phyloP scores from a whole-genome alignment of 2,329 filamentous ascomycete genomes.

The Colletotrichum sp. region DNA sequence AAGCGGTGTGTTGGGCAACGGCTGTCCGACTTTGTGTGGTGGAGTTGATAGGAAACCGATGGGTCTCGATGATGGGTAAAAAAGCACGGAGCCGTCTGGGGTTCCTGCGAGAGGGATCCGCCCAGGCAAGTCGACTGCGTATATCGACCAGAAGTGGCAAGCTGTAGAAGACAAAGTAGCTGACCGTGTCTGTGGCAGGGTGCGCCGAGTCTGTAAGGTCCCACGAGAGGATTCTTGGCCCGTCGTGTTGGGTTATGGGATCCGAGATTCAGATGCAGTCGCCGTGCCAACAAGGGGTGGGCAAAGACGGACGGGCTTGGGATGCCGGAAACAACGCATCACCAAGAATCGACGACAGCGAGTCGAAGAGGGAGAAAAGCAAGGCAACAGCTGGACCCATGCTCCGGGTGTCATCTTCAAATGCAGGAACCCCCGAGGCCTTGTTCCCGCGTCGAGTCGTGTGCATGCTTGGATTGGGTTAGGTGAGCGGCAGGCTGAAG shows the following conservation, averaged over 20 bases:
- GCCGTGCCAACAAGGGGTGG: slow-evolving; percentile 13
- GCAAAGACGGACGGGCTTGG: neutral
- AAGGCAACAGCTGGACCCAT: slow-evolving; percentile 5
- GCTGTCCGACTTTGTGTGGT: neutral
- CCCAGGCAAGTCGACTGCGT: neutral
- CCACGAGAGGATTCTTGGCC: neutral
- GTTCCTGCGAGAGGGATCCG: slow-evolving; percentile 4
- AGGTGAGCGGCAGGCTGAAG: neutral
- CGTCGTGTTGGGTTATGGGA: neutral
- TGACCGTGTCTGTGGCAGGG: neutral
- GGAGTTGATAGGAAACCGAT: slow-evolving; percentile 1
- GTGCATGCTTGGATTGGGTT: slow-evolving; percentile 10
- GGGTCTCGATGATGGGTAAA: neutral
- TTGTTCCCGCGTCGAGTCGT: slow-evolving; percentile 1
- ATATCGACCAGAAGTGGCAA: slow-evolving; percentile 1
- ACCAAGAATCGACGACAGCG: slow-evolving; percentile 10
- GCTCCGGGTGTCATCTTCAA: slow-evolving; percentile 13
- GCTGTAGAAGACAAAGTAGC: neutral
- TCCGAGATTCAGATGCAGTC: slow-evolving; percentile 8
- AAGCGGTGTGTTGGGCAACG: slow-evolving; percentile 5
- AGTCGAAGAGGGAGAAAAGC: slow-evolving; percentile 1
- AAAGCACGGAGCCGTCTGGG: slow-evolving; percentile 3
- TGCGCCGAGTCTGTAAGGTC: neutral
- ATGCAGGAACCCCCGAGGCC: slow-evolving; percentile 16
- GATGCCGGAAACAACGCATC: slow-evolving; percentile 14